These are phyloP conservation scores for Zygosaccharomyces pseudobailii DNA, from an alignment of 1,139 yeast species.

Conservation along the genomic window DNA sequence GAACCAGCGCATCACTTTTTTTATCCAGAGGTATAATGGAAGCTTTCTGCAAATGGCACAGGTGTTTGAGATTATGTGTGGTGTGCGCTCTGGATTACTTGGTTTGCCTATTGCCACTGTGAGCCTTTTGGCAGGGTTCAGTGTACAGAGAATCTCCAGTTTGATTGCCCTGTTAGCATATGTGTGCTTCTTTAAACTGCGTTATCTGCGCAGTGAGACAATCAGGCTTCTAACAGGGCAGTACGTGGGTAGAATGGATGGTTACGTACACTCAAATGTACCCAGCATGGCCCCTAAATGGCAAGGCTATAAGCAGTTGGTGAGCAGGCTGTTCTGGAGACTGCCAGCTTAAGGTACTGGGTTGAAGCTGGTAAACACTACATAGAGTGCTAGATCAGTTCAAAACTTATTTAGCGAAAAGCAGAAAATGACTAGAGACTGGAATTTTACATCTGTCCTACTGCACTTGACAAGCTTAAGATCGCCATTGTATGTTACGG, in stretches of 20 bases:
- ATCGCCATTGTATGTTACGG: too few species aligned
- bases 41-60: conserved; percentile 27
- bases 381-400: too few species aligned
- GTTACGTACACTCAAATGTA: conserved; percentile 10
- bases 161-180: conserved; percentile 19
- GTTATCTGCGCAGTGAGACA: conserved; percentile 24
- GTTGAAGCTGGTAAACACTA: too few species aligned
- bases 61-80: conserved; percentile 26
- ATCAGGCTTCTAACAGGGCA: conserved; percentile 18
- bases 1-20: conserved; percentile 17
- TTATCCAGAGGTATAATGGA: conserved; percentile 26
- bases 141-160: conserved; percentile 11
- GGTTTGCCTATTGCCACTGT: conserved; percentile 19
- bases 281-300: conserved; percentile 17
- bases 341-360: conserved; percentile 9
- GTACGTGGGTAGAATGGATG: conserved; percentile 11
- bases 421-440: too few species aligned
- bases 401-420: too few species aligned
- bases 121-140: conserved; percentile 12
- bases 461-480: too few species aligned
- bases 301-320: conserved; percentile 18
- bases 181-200: conserved; percentile 28
- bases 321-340: conserved; percentile 14
- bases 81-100: conserved; percentile 20
- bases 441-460: too few species aligned